phyloP scores from a whole-genome alignment of 2,329 filamentous ascomycete genomes.

The Cladosporium sp. region DNA sequence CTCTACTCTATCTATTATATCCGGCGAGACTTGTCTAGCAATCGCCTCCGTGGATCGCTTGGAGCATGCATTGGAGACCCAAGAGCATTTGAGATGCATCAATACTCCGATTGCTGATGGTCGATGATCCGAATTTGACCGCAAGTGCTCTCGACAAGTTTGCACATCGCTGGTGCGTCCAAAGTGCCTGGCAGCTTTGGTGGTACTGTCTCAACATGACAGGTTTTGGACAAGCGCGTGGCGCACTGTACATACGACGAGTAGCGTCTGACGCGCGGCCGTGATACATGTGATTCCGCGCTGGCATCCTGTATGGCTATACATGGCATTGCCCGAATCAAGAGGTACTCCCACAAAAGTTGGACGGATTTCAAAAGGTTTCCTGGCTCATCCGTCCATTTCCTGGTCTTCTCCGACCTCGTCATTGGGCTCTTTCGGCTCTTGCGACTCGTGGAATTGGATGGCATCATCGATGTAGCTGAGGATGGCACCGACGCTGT shows the following conservation, averaged over 20 bases:
- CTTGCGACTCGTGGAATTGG: constrained; percentile 89
- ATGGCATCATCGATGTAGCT: constrained; percentile 95
- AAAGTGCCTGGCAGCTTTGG: neutral
- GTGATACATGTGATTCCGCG: constrained; percentile 8
- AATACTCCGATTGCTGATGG: neutral
- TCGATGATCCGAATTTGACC: neutral
- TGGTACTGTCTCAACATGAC: constrained; percentile 3
- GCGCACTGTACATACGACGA: neutral
- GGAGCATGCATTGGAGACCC: neutral
- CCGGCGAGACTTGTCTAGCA: neutral
- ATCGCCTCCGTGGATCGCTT: neutral
- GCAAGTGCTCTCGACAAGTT: neutral
- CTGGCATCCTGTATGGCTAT: neutral
- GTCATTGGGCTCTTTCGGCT: constrained; percentile 75
- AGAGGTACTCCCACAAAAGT: neutral
- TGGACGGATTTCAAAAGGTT: neutral
- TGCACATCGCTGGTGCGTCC: neutral
- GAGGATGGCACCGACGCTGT: constrained; percentile 79
- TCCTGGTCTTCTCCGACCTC: constrained; percentile 57
- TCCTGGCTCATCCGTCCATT: constrained; percentile 45
- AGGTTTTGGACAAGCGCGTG: neutral
- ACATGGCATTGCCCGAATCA: neutral
- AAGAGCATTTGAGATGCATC: neutral
- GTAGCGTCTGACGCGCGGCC: neutral
- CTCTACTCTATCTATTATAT: neutral